phyloP scores from a whole-genome alignment of 176 grass and related monocot genomes.

The Zoysia japonica region DNA sequence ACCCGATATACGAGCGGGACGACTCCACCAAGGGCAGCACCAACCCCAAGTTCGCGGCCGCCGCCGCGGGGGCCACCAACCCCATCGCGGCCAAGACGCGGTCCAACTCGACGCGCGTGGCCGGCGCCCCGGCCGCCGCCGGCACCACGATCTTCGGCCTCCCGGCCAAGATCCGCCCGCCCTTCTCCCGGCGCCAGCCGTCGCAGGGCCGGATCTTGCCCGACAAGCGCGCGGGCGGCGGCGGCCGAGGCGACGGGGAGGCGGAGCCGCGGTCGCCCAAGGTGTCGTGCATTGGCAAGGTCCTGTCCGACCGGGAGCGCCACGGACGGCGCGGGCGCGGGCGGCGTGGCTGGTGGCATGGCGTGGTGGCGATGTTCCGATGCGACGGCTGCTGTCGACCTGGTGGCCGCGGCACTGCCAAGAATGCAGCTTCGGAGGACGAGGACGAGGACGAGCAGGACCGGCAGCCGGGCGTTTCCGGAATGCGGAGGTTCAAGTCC shows the following conservation, averaged over 20 bases:
- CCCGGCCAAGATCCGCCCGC: conserved; percentile 56
- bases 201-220: conserved; percentile 68
- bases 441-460: conserved; percentile 5
- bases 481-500: conserved; percentile 64
- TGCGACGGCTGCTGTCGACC: conserved; percentile 36
- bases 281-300: conserved; percentile 98
- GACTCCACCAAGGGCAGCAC: conserved; percentile 95
- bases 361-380: conserved; percentile 38
- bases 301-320: conserved; percentile 76
- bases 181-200: conserved; percentile 53
- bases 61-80: conserved; percentile 38
- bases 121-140: conserved; percentile 39
- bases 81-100: conserved; percentile 59
- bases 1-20: conserved; percentile 87
- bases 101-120: conserved; percentile 62
- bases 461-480: conserved; percentile 30
- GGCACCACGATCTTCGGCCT: conserved; percentile 69
- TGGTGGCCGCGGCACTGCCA: background rate
- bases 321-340: conserved; percentile 37
- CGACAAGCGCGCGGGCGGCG: conserved; percentile 43
- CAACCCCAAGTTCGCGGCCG: conserved; percentile 71
- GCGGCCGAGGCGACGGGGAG: conserved; percentile 43
- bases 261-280: conserved; percentile 90
- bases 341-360: conserved; percentile 46
- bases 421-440: conserved; percentile 31